Base-by-base conservation (phyloP, 148 eudicot species). In the Talinum fruticosum region DNA sequence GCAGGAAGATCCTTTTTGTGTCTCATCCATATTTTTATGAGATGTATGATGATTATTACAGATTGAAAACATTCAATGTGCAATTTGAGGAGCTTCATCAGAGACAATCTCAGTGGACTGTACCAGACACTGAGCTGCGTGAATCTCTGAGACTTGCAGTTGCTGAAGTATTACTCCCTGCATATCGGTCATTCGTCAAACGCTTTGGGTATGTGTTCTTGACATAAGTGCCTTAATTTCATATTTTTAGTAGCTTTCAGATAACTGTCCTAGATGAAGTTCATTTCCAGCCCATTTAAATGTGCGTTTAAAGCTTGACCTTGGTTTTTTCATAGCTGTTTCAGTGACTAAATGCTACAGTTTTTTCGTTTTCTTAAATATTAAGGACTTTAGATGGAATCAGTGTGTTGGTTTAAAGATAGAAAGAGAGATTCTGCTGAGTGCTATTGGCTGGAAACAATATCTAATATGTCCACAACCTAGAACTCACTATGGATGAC, bases 11-110 rank as follows among this genome's bases (percentile, higher is more conserved):
- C 4, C 33, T 49, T 59, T 24, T 21, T 28, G 7, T 2, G 51
- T 62, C 30, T 80, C 13, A 41, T 41, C 16, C 65, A 71, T 15
- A 32, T 51, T 49, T 73, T 64, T 36, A 59, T 75, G 28, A 41
- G 35, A 37, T 54, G 16, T 29, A 21, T 69, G 12, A 29, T 74
- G 29, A 32, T 73, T 59, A 29, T 53, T 41, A 73, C 88, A 96
- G 99, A 84, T 83, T 96, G 79, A 93, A 90, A 90, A 82, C 77
- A 69, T 96, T 96, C 79, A 96, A 96, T 82, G 76, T 84, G 64
- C 93, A 88, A 86, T 96, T 96, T 84, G 99, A 93, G 84, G 99
- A 96, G 91, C 95, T 96, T 84, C 99, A 96, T 83, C 97, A 90
- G 83, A 91, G 91, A 83, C 99, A 96, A 84, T 91, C 97, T 36